phyloP scores from a whole-genome alignment of 1,139 yeast species.

The Pichia sp. region DNA sequence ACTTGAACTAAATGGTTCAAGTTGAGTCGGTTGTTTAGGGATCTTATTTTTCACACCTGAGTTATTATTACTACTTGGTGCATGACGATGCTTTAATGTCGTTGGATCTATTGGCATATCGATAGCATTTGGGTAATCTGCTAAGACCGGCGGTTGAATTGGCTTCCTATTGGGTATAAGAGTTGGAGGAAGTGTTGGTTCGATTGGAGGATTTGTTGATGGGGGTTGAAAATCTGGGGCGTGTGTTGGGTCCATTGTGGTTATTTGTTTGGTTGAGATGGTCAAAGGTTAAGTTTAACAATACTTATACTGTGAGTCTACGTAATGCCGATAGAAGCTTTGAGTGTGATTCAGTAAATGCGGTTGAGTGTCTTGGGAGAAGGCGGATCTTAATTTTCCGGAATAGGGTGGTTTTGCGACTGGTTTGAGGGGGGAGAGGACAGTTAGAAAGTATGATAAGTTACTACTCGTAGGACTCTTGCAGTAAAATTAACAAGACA shows the following conservation, averaged over 20 bases:
- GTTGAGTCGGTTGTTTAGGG: constrained; percentile 38
- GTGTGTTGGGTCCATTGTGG: constrained; percentile 67
- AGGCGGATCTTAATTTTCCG: background rate
- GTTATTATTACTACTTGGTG: background rate
- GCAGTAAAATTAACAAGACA: too few species aligned
- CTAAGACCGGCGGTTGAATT: constrained; percentile 67
- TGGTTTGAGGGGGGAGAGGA: background rate
- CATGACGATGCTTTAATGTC: constrained; percentile 1
- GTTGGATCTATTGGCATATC: constrained; percentile 68
- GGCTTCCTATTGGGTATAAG: constrained; percentile 73
- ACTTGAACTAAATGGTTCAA: constrained; percentile 42
- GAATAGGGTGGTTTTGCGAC: background rate
- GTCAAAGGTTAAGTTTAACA: background rate
- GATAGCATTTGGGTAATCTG: constrained; percentile 61
- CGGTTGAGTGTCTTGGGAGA: background rate
- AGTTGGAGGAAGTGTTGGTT: constrained; percentile 67
- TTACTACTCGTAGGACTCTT: too few species aligned
- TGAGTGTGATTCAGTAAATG: too few species aligned
- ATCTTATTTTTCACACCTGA: constrained; percentile 28
- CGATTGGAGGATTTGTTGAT: constrained; percentile 49
- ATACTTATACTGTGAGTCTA: background rate
- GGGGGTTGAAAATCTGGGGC: constrained; percentile 77
- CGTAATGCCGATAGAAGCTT: background rate
- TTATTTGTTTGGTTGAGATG: background rate
- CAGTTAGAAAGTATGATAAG: too few species aligned